These are phyloP conservation scores for Magnaporthiopsis rhizophila DNA, from an alignment of 2,329 filamentous ascomycete species.

Conservation along the genomic window DNA sequence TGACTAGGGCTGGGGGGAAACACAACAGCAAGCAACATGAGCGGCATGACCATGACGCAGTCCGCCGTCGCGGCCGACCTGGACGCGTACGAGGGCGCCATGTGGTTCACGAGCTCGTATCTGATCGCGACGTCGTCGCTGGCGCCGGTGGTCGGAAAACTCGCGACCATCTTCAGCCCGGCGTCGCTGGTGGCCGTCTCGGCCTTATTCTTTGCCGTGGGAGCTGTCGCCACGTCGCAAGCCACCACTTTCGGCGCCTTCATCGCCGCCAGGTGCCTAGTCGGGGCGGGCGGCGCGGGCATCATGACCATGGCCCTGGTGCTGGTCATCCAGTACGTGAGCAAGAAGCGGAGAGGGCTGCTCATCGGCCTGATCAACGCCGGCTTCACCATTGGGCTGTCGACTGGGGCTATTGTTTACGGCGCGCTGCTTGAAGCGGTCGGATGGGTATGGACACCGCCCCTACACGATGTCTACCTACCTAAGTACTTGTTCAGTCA, in stretches of 20 bases:
- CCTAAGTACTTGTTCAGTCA: too few relatives aligned
- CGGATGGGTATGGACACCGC: constrained; percentile 56
- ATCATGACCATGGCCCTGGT: constrained; percentile 68
- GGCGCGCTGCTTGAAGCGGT: constrained; percentile 29
- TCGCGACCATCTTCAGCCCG: constrained; percentile 67
- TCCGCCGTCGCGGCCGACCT: constrained; percentile 68
- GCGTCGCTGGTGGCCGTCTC: constrained; percentile 56
- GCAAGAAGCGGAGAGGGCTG: constrained; percentile 58
- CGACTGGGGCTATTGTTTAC: constrained; percentile 23
- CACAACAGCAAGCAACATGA: constrained; percentile 58
- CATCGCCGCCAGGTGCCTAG: constrained; percentile 58
- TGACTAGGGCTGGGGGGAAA: neutral
- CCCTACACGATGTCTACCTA: neutral
- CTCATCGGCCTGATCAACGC: constrained; percentile 69
- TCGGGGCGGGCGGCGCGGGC: constrained; percentile 62
- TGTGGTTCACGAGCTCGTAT: constrained; percentile 77
- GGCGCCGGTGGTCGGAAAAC: constrained; percentile 61
- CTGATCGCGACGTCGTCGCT: constrained; percentile 54
- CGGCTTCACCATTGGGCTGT: constrained; percentile 30
- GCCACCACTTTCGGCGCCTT: constrained; percentile 55
- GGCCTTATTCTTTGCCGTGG: constrained; percentile 48
- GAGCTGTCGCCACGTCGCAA: constrained; percentile 55
- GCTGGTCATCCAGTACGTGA: constrained; percentile 65
- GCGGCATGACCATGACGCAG: constrained; percentile 74
- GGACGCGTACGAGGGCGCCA: constrained; percentile 62